Conservation (phyloP, 2,329 filamentous ascomycete genomes). For the Chrysosporium queenslandicum region DNA sequence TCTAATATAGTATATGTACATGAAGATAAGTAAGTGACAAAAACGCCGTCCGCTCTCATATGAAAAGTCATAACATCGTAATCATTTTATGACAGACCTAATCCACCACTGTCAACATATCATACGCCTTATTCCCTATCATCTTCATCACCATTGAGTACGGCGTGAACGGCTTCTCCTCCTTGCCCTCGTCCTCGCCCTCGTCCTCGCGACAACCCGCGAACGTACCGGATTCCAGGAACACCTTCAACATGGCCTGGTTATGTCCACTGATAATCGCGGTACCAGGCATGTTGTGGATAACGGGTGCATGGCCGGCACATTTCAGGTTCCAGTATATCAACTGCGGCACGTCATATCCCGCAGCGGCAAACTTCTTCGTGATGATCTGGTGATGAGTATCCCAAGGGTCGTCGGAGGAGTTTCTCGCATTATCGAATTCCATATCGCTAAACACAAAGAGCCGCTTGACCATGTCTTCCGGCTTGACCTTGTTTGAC, state of each 20-base stretch:
- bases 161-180: slow-evolving; percentile 21
- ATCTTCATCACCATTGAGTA: slow-evolving; percentile 40
- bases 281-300: slow-evolving; percentile 13
- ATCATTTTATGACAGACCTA: slow-evolving; percentile 27
- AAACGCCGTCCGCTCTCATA: too few relatives aligned
- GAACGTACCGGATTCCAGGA: slow-evolving; percentile 40
- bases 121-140: slow-evolving; percentile 45
- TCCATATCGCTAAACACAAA: slow-evolving; percentile 56
- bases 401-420: slow-evolving; percentile 27
- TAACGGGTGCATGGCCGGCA: slow-evolving; percentile 10
- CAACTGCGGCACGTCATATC: slow-evolving; percentile 51
- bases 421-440: slow-evolving; percentile 39
- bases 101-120: slow-evolving; percentile 48
- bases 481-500: slow-evolving; percentile 40
- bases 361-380: slow-evolving; percentile 37
- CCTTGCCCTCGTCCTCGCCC: slow-evolving; percentile 9
- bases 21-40: too few relatives aligned
- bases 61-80: too few relatives aligned
- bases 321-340: slow-evolving; percentile 25
- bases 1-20: too few relatives aligned
- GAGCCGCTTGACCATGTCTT: slow-evolving; percentile 52
- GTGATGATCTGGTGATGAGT: slow-evolving; percentile 45
- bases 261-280: slow-evolving; percentile 15
- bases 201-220: slow-evolving; percentile 22
- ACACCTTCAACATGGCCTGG: slow-evolving; percentile 49